Conservation (phyloP, 306 rosid genomes). For the Malus fusca region DNA sequence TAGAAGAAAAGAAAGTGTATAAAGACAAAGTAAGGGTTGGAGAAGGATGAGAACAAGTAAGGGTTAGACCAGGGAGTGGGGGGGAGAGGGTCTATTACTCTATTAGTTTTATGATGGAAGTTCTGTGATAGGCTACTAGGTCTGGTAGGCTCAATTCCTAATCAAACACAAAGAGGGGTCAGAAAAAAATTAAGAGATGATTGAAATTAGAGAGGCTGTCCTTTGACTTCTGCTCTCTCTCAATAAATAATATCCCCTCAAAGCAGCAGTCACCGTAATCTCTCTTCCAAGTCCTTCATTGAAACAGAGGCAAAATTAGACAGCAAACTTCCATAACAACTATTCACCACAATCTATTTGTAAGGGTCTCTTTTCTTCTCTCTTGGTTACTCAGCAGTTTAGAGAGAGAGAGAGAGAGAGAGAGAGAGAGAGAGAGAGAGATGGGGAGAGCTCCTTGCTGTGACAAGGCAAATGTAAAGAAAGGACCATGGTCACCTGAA, state of each 20-base stretch:
- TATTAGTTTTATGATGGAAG: constrained; percentile 29
- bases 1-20: no score
- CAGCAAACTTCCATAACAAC: neutral
- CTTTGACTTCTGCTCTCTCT: constrained; percentile 57
- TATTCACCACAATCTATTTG: neutral
- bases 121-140: constrained; percentile 21
- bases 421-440: neutral
- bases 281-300: constrained; percentile 4
- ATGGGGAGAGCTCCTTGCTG: constrained; percentile 98
- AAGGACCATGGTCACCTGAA: constrained; percentile 96
- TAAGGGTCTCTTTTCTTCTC: neutral
- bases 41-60: constrained; percentile 23
- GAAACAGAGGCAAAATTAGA: neutral
- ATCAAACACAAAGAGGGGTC: constrained; percentile 12
- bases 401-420: neutral
- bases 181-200: constrained; percentile 13
- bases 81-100: neutral
- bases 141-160: neutral
- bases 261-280: constrained; percentile 3
- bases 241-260: constrained; percentile 7
- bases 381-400: neutral
- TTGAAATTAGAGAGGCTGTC: constrained; percentile 39
- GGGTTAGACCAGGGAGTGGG: constrained; percentile 6
- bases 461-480: constrained; percentile 89
- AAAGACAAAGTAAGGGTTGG: neutral